These are phyloP conservation scores for Jatropha curcas DNA, from an alignment of 345 rosid species.

Conservation along the genomic window DNA sequence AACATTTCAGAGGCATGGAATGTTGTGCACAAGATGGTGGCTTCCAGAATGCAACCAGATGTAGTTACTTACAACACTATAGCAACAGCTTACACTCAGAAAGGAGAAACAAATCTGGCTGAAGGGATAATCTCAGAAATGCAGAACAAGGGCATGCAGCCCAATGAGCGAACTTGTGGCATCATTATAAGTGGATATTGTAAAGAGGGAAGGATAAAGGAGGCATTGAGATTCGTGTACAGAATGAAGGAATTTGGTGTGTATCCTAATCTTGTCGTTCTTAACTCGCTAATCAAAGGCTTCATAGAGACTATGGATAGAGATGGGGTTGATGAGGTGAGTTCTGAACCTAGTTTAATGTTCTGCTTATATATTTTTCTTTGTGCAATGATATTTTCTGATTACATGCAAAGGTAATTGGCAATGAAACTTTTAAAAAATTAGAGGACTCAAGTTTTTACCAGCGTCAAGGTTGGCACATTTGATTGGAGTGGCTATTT, in stretches of 20 bases:
- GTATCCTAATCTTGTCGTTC: slow-evolving; percentile 52
- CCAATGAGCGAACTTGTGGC: slow-evolving; percentile 60
- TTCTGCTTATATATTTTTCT: not conserved
- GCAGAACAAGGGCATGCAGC: slow-evolving; percentile 42
- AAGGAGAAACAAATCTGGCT: slow-evolving; percentile 49
- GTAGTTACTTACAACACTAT: slow-evolving; percentile 62
- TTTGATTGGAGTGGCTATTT: not conserved
- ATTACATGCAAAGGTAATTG: not conserved
- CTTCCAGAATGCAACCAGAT: slow-evolving; percentile 52
- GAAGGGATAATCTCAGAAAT: slow-evolving; percentile 47
- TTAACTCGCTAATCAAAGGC: slow-evolving; percentile 60
- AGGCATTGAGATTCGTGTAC: slow-evolving; percentile 51
- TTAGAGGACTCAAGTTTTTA: not conserved
- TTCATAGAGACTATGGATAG: slow-evolving; percentile 63
- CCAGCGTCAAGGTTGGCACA: not conserved
- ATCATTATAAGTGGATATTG: slow-evolving; percentile 57
- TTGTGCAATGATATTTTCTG: not conserved
- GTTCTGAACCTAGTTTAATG: slow-evolving; percentile 1
- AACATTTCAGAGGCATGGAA: slow-evolving; percentile 57
- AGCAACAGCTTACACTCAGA: slow-evolving; percentile 56
- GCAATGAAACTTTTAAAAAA: not conserved
- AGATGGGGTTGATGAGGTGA: slow-evolving; percentile 63
- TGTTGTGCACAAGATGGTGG: slow-evolving; percentile 50
- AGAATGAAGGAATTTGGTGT: slow-evolving; percentile 51
- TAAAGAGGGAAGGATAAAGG: slow-evolving; percentile 53